Conservation (phyloP, 805 yeast genomes). For the Spathaspora hagerdaliae region DNA sequence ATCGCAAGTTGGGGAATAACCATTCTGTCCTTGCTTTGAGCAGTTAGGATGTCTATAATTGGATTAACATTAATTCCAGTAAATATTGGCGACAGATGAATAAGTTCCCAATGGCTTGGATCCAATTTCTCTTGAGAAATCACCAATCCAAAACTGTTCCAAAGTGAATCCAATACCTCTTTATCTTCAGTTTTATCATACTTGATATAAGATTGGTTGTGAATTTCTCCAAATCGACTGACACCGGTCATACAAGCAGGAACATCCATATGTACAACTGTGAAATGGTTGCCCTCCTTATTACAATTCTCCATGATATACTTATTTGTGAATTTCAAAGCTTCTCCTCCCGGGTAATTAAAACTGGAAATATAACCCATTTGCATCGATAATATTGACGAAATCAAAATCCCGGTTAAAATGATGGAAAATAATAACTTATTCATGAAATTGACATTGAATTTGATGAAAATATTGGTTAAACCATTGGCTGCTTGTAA, state of each 20-base stretch:
- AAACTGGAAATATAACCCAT: slow-evolving; percentile 62
- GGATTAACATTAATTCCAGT: slow-evolving; percentile 16
- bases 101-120: slow-evolving; percentile 17
- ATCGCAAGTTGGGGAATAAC: slow-evolving; percentile 4
- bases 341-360: slow-evolving; percentile 90
- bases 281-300: slow-evolving; percentile 11
- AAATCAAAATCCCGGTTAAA: slow-evolving; percentile 22
- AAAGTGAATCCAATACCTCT: slow-evolving; percentile 23
- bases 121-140: slow-evolving; percentile 21
- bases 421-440: slow-evolving; percentile 26
- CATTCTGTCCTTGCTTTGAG: slow-evolving; percentile 4
- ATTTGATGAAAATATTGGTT: slow-evolving; percentile 20
- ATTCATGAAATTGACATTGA: slow-evolving; percentile 14
- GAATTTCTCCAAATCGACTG: slow-evolving; percentile 66
- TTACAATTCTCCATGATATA: slow-evolving; percentile 19
- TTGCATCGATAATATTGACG: slow-evolving; percentile 38
- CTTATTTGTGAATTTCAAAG: slow-evolving; percentile 52
- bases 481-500: slow-evolving; percentile 63
- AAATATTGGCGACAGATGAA: slow-evolving; percentile 19
- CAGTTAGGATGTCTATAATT: slow-evolving; percentile 7
- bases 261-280: slow-evolving; percentile 67
- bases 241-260: slow-evolving; percentile 87
- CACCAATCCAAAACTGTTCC: slow-evolving; percentile 28
- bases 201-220: slow-evolving; percentile 16
- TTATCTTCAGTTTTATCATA: slow-evolving; percentile 77